These are phyloP conservation scores for Talaromyces sp. DNA, from an alignment of 2,329 filamentous ascomycete species.

Conservation along the genomic window DNA sequence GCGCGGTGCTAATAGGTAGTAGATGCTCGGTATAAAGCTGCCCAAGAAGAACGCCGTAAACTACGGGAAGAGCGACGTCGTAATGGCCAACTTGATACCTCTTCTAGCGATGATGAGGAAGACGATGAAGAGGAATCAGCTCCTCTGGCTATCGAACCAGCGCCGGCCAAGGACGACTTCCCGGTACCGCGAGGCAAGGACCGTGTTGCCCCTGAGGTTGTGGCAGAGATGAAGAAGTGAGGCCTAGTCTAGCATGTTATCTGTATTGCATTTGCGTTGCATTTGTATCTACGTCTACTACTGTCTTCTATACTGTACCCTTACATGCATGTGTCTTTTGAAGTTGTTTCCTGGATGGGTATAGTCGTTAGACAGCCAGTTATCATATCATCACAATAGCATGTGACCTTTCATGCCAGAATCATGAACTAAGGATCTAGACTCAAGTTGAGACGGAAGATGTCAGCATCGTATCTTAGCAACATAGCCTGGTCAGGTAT, in stretches of 20 bases:
- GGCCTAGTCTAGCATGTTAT: neutral
- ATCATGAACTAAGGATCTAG: neutral
- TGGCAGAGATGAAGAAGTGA: conserved; percentile 9
- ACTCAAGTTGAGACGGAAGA: neutral
- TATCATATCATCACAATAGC: neutral
- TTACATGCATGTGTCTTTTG: neutral
- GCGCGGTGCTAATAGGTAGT: neutral
- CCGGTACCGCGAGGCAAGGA: conserved; percentile 13
- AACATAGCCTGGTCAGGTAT: neutral
- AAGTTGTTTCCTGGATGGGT: neutral
- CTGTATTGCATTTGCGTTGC: neutral
- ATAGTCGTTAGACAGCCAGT: neutral
- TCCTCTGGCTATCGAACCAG: conserved; percentile 32
- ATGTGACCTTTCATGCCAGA: neutral
- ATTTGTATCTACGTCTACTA: neutral
- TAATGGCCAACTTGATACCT: conserved; percentile 27
- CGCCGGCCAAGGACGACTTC: conserved; percentile 20
- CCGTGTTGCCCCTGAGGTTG: conserved; percentile 6
- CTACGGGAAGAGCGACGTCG: conserved; percentile 45
- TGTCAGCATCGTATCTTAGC: neutral
- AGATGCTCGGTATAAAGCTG: conserved; percentile 38
- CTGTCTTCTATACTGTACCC: neutral
- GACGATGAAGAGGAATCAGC: conserved; percentile 31
- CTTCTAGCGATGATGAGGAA: conserved; percentile 32
- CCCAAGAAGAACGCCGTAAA: conserved; percentile 35